A percentile compares a stretch with the other conserved stretches of the same genome.
Conservation (phyloP, 148 eudicot species). For the Mesembryanthemum crystallinum region DNA sequence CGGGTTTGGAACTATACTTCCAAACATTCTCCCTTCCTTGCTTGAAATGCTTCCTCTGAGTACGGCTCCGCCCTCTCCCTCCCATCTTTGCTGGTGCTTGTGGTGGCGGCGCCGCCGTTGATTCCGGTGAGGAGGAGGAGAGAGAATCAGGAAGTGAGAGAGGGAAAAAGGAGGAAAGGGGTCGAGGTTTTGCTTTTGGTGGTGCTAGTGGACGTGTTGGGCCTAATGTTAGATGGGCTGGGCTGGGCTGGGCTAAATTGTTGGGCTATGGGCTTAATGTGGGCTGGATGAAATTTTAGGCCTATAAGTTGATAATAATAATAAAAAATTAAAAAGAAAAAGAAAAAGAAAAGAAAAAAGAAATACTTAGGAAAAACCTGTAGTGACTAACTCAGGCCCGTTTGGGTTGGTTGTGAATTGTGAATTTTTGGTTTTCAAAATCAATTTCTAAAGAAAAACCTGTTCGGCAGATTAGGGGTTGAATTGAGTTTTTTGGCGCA, state of each 20-base stretch:
- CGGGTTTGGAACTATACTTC: conserved; percentile 48
- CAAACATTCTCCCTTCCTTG: conserved; percentile 77
- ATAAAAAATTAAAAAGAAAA: too few relatives aligned
- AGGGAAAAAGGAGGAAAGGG: background rate
- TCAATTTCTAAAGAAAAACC: too few relatives aligned
- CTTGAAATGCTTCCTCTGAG: conserved; percentile 84
- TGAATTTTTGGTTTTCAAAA: too few relatives aligned
- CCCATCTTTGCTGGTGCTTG: conserved; percentile 40
- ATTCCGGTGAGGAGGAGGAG: background rate
- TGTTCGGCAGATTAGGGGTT: too few relatives aligned
- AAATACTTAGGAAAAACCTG: too few relatives aligned
- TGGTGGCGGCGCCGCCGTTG: conserved; percentile 14
- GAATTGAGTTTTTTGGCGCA: too few relatives aligned
- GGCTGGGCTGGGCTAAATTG: background rate
- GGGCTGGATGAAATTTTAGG: background rate
- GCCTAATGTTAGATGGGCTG: too few relatives aligned
- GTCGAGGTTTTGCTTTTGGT: conserved; percentile 15
- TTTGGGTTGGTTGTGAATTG: too few relatives aligned
- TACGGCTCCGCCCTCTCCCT: conserved; percentile 79
- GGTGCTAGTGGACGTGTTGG: too few relatives aligned
- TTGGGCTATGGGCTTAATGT: conserved; percentile 14
- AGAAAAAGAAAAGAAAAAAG: too few relatives aligned
- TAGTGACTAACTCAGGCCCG: too few relatives aligned
- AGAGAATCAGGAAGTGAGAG: background rate
- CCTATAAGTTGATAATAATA: too few relatives aligned